Evolutionary conservation across 2,329 filamentous ascomycete species (phyloP), one percentile per base, ranked within the genome.

Genomic region (Fusarium lateritium): DNA sequence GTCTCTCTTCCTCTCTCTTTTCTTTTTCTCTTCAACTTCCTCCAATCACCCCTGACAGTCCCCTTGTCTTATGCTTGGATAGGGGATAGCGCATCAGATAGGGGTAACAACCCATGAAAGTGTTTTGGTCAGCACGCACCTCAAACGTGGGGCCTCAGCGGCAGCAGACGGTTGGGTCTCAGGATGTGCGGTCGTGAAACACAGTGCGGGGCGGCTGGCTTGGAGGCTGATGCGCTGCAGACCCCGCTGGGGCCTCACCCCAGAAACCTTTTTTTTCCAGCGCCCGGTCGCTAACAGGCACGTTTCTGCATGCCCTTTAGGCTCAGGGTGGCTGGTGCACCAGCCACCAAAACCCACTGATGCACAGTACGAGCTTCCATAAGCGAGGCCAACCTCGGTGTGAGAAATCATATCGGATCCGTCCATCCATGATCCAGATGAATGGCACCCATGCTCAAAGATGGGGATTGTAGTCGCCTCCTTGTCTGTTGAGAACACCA

Each of bases 71-170:
- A 62, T 61, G 57, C 58, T 61, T 63, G 55, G 55, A 69, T 69
- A 73, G 67, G 70, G 69, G 71, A 65, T 68, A 59, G 49, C 58
- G 68, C 54, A 67, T 54, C 62, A 64, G 63, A 71, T 71, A 69
- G 67, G 67, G 63, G 67, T 70, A 70, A 69, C 39, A 59, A 63
- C 45, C 58, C 50, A 61, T 53, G 54, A n/a, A 64, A 62, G 65
- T 67, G 56, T 69, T 69, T 69, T 66, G 51, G 54, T 62, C 60
- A 55, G 46, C 52, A 51, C 34, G 38, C 15, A 22, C 34, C 58
- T 57, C 36, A 67, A 62, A 52, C 44, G 36, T 52, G 58, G 56
- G 65, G 44, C 63, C 42, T 50, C 55, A 65, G 68, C 59, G 56
- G 52, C 56, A 67, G 65, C 49, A 45, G 66, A 46, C 40, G 46